Evolutionary conservation across 192 early-diverging fungal genomes (phyloP).

Genomic region (Chytriomyces sp.): DNA sequence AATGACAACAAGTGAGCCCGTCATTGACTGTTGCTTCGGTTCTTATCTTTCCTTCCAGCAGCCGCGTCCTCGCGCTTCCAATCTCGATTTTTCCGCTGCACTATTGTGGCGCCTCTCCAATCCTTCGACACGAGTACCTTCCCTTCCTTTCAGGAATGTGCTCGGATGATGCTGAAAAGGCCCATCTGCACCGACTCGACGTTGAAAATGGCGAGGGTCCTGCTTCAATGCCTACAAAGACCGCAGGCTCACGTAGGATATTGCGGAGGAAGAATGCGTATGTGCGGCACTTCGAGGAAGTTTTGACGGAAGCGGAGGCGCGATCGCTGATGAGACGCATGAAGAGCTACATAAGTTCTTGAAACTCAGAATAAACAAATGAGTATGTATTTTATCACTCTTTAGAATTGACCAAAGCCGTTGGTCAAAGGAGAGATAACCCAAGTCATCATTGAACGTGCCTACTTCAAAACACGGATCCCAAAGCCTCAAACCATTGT

Average conservation of each 20-base stretch:
- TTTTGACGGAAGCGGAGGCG: background rate
- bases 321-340: too few species aligned
- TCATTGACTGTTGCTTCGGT: too few species aligned
- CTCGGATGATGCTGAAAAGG: background rate
- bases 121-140: background rate
- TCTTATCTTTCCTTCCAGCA: background rate
- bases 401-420: too few species aligned
- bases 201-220: background rate
- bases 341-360: too few species aligned
- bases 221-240: background rate
- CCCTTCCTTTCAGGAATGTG: background rate
- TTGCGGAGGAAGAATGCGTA: background rate
- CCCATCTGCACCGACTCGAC: background rate
- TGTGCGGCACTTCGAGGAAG: background rate
- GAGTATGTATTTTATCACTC: too few species aligned
- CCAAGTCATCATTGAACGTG: too few species aligned
- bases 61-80: background rate
- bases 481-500: slow-evolving; percentile 91
- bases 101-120: background rate
- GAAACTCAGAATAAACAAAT: too few species aligned
- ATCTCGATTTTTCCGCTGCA: background rate
- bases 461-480: slow-evolving; percentile 72
- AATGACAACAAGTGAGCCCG: too few species aligned
- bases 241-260: background rate
- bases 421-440: too few species aligned